Base-by-base conservation (phyloP, 1,284 basidiomycete genomes). In the Boletus holoroseus region DNA sequence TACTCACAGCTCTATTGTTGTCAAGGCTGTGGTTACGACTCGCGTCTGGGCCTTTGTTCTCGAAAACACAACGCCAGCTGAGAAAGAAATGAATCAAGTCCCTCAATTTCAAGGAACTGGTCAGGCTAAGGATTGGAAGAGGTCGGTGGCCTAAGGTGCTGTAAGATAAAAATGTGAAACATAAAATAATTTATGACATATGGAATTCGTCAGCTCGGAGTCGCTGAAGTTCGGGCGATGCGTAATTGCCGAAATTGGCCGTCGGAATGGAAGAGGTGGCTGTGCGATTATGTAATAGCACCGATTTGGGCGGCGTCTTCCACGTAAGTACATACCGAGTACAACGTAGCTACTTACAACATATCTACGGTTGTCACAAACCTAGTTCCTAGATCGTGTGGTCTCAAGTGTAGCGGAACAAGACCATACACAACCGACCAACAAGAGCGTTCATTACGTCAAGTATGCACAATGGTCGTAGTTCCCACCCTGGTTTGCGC, bases 401-500 rank as follows among this genome's bases (percentile, higher is more conserved):
- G n/a, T 30, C n/a, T 24, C 27, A 16, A 53, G 27, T 11, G 7
- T 6, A 32, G 16, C 34, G 7, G n/a, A 34, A n/a, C 1, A 15
- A 51, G 15, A 16, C 28, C 32, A 38, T 16, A 24, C 24, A 30
- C 16, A 35, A 32, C n/a, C 5, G 6, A 34, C 36, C 18, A 8
- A 13, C 8, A 12, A 41, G 22, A 35, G n/a, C 28, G 26, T 7
- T 13, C 16, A 15, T 31, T 59, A 61, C 15, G 57, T 51, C 43
- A 62, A 26, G 35, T 47, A 63, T 41, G 57, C 54, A 39, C 56
- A 58, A n/a, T n/a, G 58, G 18, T 61, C 56, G 39, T 58, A 65
- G 57, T 64, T 64, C 53, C 73, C 73, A 34, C 57, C 60, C 51
- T 76, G 72, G 53, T 76, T 71, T 15, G 73, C 73, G 9, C 78